Evolutionary conservation across 176 grass and related monocot species (phyloP).

Genomic region (Ensete ventricosum): DNA sequence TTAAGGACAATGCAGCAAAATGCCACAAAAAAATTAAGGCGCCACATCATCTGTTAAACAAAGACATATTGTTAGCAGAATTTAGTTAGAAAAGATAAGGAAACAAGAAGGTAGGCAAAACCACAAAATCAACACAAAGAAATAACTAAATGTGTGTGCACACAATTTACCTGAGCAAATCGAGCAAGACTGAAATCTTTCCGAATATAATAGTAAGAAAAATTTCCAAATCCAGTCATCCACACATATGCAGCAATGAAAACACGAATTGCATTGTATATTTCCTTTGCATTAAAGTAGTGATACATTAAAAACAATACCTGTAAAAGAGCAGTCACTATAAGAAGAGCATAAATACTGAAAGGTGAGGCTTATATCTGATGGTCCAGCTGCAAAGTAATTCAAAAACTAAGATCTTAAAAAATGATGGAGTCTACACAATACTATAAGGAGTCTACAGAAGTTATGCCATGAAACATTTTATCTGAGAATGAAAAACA

Average conservation of each 20-base stretch:
- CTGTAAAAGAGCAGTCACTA: conserved; percentile 40
- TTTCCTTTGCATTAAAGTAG: conserved; percentile 99
- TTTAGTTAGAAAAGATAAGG: conserved; percentile 1
- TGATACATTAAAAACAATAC: conserved; percentile 99
- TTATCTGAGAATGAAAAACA: too few species aligned
- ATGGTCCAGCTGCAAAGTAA: background rate
- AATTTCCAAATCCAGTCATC: conserved; percentile 99
- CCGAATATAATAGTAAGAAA: conserved; percentile 96
- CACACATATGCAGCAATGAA: conserved; percentile 99
- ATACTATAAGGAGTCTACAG: too few species aligned
- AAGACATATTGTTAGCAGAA: conserved; percentile 8
- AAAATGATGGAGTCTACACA: too few species aligned
- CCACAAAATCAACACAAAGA: conserved; percentile 13
- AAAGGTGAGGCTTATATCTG: background rate
- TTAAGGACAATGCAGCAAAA: conserved; percentile 88
- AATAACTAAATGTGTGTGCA: background rate
- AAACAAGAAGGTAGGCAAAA: conserved; percentile 8
- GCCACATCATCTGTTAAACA: conserved; percentile 98
- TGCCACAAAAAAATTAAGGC: conserved; percentile 90
- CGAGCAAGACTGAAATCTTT: conserved; percentile 91
- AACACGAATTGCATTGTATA: conserved; percentile 97
- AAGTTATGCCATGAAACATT: too few species aligned
- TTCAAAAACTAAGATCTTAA: too few species aligned
- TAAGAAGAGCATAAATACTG: background rate
- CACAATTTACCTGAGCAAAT: conserved; percentile 77